A percentile compares a stretch with the other conserved stretches of the same genome.
Conservation (phyloP, 139 green algal genomes). For the Asterochloris erici region DNA sequence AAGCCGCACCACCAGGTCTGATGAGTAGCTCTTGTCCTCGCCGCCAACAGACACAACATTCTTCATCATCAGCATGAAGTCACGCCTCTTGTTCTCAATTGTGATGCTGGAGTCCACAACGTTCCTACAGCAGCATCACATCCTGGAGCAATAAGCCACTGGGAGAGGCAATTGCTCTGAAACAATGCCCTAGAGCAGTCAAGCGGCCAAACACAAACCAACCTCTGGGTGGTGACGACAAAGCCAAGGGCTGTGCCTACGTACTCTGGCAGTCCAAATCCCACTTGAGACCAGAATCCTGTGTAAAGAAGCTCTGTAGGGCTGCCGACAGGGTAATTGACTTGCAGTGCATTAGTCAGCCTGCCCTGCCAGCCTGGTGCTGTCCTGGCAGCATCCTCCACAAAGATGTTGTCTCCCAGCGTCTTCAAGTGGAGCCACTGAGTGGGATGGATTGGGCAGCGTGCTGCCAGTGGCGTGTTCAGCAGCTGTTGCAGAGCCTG, state of each 20-base stretch:
- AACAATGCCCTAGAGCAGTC: neutral
- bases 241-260: neutral
- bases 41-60: neutral
- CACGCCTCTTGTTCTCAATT: neutral
- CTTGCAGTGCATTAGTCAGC: neutral
- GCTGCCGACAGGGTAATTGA: neutral
- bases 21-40: neutral
- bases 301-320: constrained; percentile 2
- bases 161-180: neutral
- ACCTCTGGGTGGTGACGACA: neutral
- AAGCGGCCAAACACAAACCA: no score
- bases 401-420: no score
- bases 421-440: neutral
- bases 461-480: neutral
- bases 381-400: neutral
- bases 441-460: neutral
- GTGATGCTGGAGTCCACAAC: constrained; percentile 1
- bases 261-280: constrained; percentile 4
- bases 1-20: no score
- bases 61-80: constrained; percentile 1
- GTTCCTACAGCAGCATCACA: neutral
- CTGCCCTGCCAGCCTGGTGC: neutral
- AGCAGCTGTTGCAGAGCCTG: neutral
- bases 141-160: neutral
- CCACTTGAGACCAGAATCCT: neutral